Percentiles rank a stretch among this genome's conserved stretches.
These are phyloP conservation scores for Helianthus tuberosus DNA, from an alignment of 129 eudicot species.

Conservation along the genomic window DNA sequence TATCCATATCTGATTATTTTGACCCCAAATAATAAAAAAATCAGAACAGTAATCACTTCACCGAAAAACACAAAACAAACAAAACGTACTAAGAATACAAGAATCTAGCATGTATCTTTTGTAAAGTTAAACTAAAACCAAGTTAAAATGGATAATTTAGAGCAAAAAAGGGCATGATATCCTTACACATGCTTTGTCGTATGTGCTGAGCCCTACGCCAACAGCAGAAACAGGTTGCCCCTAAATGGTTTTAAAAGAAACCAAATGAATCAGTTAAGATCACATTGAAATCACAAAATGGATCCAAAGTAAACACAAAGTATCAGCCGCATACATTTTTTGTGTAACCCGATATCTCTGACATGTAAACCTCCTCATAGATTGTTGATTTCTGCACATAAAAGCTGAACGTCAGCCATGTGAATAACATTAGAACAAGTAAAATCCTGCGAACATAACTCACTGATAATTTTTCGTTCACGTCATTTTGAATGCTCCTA, in stretches of 20 bases:
- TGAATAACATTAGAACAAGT: neutral
- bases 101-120: too few species aligned
- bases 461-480: constrained; percentile 68
- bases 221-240: constrained; percentile 91
- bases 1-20: too few species aligned
- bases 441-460: constrained; percentile 16
- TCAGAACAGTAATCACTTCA: too few species aligned
- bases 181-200: constrained; percentile 97
- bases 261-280: constrained; percentile 7
- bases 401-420: constrained; percentile 14
- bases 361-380: constrained; percentile 65
- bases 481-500: constrained; percentile 91
- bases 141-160: neutral
- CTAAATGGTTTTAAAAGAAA: constrained; percentile 37
- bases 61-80: too few species aligned
- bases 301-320: neutral
- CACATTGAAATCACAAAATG: neutral
- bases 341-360: constrained; percentile 78
- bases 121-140: too few species aligned
- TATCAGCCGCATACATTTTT: constrained; percentile 59
- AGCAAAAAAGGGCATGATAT: constrained; percentile 7
- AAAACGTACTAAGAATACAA: too few species aligned
- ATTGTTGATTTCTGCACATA: constrained; percentile 74
- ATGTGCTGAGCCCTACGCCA: constrained; percentile 97
- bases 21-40: neutral